phyloP scores from a whole-genome alignment of 441 rosid species.

The Pelargonium citronellum region DNA sequence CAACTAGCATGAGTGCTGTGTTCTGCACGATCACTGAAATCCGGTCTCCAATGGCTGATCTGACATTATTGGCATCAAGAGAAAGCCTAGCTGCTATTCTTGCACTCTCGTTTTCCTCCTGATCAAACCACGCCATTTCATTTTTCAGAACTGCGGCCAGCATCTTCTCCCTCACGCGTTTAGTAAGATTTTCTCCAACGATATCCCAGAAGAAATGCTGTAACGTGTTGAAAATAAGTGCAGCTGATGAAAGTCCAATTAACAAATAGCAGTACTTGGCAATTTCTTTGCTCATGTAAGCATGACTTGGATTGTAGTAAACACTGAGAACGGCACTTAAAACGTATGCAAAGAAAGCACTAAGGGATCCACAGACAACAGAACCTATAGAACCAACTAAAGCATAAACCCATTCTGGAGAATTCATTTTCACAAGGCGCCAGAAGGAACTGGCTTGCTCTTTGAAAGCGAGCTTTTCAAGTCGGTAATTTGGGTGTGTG shows the following conservation, averaged over 20 bases:
- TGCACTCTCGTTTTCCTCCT: constrained; percentile 94
- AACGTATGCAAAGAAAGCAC: constrained; percentile 94
- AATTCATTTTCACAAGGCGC: constrained; percentile 96
- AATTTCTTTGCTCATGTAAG: constrained; percentile 78
- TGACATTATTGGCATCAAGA: constrained; percentile 94
- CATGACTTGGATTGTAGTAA: constrained; percentile 82
- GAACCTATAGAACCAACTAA: constrained; percentile 89
- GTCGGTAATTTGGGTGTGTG: constrained; percentile 61
- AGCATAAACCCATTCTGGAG: constrained; percentile 97
- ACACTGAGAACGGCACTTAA: constrained; percentile 91
- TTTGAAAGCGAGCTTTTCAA: constrained; percentile 86
- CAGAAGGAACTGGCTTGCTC: constrained; percentile 96
- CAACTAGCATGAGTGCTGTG: constrained; percentile 88
- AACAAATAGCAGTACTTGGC: constrained; percentile 84
- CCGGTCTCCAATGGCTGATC: constrained; percentile 97
- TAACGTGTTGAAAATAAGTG: constrained; percentile 82
- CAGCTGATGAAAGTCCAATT: constrained; percentile 94
- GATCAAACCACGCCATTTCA: constrained; percentile 99
- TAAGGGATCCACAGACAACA: constrained; percentile 79
- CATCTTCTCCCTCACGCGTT: constrained; percentile 95
- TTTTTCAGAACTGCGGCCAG: constrained; percentile 78
- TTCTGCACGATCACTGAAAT: constrained; percentile 97
- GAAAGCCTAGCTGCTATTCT: constrained; percentile 86
- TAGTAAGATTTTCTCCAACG: constrained; percentile 98
- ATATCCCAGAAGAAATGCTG: constrained; percentile 99